Conservation (phyloP, 2,329 filamentous ascomycete species). For the Trichoderma semiorbis region DNA sequence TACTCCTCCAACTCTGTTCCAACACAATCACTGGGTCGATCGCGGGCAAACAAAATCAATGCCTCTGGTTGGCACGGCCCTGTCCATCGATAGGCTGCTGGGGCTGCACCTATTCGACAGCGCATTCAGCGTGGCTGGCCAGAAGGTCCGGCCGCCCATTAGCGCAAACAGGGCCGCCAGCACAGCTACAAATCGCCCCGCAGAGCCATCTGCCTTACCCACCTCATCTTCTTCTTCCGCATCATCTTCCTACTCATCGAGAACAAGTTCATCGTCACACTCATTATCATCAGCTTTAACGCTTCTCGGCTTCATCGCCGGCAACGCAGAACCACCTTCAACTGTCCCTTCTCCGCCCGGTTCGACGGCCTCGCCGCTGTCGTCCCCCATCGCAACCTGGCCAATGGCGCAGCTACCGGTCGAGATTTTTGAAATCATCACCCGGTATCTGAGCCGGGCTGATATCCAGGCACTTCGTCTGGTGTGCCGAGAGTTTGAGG, state of each 20-base stretch:
- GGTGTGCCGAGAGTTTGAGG: constrained; percentile 56
- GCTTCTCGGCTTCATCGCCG: background rate
- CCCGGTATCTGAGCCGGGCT: constrained; percentile 50
- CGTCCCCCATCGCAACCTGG: constrained; percentile 26
- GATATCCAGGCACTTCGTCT: constrained; percentile 60
- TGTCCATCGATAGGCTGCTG: constrained; percentile 10
- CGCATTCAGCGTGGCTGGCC: background rate
- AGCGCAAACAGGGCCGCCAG: background rate
- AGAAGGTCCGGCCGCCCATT: background rate
- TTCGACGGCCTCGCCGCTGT: constrained; percentile 29
- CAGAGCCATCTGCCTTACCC: background rate
- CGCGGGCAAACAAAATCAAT: background rate
- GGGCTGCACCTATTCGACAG: constrained; percentile 15
- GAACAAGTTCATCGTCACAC: background rate
- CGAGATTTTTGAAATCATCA: constrained; percentile 60
- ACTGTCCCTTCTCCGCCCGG: background rate
- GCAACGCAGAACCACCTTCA: background rate
- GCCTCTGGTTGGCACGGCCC: constrained; percentile 1
- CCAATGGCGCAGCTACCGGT: constrained; percentile 46
- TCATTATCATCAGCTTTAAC: constrained; percentile 3
- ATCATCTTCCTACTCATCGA: background rate
- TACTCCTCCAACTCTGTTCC: background rate
- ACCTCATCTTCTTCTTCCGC: background rate
- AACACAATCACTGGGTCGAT: background rate
- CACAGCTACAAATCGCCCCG: constrained; percentile 11